Conservation (phyloP, 179 eudicot species). For the Spergularia azorica region DNA sequence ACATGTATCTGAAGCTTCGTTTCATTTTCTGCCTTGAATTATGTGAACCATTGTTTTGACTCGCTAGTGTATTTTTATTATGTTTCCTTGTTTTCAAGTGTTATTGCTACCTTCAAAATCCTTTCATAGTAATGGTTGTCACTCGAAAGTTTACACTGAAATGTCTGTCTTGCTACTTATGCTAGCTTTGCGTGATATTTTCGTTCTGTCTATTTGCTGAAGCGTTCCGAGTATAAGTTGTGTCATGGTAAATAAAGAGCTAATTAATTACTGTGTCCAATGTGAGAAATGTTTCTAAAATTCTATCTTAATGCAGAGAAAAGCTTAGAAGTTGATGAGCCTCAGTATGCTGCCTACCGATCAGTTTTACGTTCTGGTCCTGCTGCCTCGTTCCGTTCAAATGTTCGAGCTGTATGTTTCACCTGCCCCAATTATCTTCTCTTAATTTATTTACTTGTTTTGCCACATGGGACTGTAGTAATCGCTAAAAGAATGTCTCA, state of each 20-base stretch:
- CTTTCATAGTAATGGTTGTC: neutral
- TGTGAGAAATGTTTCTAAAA: neutral
- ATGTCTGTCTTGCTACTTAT: neutral
- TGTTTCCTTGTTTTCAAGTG: neutral
- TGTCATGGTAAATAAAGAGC: neutral
- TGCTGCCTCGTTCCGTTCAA: constrained; percentile 85
- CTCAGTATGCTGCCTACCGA: constrained; percentile 70
- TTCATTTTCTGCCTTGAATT: too few relatives aligned
- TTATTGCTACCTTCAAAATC: neutral
- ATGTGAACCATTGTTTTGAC: neutral
- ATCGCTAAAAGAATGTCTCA: constrained; percentile 4
- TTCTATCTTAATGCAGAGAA: constrained; percentile 47
- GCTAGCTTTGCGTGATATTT: neutral
- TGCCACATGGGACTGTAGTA: neutral
- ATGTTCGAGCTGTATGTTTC: constrained; percentile 85
- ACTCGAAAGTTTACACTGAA: neutral
- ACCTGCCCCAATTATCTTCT: neutral
- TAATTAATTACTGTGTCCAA: neutral
- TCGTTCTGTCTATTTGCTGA: neutral
- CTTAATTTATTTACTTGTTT: neutral
- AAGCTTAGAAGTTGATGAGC: constrained; percentile 66
- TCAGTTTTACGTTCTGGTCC: constrained; percentile 87
- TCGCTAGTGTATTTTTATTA: too few relatives aligned
- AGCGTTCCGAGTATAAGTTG: constrained; percentile 3
- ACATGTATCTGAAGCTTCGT: too few relatives aligned